Conservation (phyloP, 2,329 filamentous ascomycete species). For the Ustulina deusta region DNA sequence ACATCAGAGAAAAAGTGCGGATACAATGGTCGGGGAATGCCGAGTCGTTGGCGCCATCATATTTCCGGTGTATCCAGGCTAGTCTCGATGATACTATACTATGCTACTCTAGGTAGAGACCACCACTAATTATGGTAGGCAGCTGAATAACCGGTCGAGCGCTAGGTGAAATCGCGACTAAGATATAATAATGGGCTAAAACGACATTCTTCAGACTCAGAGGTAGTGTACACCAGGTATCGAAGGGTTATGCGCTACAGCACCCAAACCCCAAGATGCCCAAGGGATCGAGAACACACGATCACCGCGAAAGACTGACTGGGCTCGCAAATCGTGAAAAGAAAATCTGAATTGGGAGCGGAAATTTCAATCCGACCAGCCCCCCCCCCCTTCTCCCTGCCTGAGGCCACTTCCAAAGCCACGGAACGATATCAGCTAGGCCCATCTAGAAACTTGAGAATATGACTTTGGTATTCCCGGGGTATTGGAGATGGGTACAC, state of each 20-base stretch:
- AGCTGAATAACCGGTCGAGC: constrained; percentile 28
- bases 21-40: constrained; percentile 27
- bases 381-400: not conserved
- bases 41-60: constrained; percentile 28
- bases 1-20: constrained; percentile 13
- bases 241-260: not conserved
- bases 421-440: not conserved
- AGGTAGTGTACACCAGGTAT: not conserved
- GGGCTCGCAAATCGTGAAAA: constrained; percentile 4
- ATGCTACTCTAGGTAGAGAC: constrained; percentile 7
- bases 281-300: constrained; percentile 3
- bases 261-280: not conserved
- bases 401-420: not conserved
- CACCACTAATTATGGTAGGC: constrained; percentile 23
- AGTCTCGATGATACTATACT: not conserved
- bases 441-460: not conserved
- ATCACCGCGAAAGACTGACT: constrained; percentile 20
- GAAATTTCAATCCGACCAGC: constrained; percentile 4
- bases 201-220: not conserved
- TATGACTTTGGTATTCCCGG: not conserved
- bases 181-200: constrained; percentile 11
- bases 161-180: constrained; percentile 17
- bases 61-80: constrained; percentile 9
- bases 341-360: constrained; percentile 7
- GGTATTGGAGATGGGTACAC: constrained; percentile 5